Evolutionary conservation across 305 asterid species (phyloP), one percentile per base, ranked within the genome.

Genomic region (Ajuga reptans): DNA sequence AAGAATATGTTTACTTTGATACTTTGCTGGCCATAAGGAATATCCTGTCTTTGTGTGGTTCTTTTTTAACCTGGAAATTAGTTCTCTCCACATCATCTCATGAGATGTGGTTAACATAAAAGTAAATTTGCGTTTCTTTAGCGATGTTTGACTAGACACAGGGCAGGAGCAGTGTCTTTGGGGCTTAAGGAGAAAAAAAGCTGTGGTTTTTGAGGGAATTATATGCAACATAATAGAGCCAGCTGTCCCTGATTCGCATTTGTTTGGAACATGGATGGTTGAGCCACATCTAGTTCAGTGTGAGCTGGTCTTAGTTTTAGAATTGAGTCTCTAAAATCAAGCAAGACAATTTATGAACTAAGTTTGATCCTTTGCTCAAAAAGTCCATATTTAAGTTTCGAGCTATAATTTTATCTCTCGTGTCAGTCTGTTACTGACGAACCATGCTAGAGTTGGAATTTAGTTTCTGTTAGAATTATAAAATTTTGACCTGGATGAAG

Each of bases 41-140:
- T 46, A 18, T 73, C 55, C 47, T 58, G 46, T 70, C 42, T 11
- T 3, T 53, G 9, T n/a, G 9, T 52, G 34, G 46, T 60, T 33
- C 39, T 31, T 27, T 17, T 4, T 39, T 66, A 45, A 54, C 12
- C 24, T 41, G 74, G 31, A 49, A 54, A 34, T 63, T 66, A 36
- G 64, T 46, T 74, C n/a, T 42, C 41, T 1, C 74, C 11, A 11
- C 67, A 56, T 51, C 46, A 55, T 69, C 63, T 62, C 18, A 12
- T 33, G 65, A 59, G 54, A 34, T 55, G 29, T 41, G 54, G 77
- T 36, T 66, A 55, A 64, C 66, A 53, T 55, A 53, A 59, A 34
- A 54, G 58, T 34, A 17, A 61, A 5, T 51, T 12, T 62, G 17
- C 46, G 36, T 63, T 57, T 14, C 15, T 55, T 43, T 65, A 65